These are phyloP conservation scores for Boletus tomentosulus DNA, from an alignment of 768 basidiomycete species.

Conservation along the genomic window DNA sequence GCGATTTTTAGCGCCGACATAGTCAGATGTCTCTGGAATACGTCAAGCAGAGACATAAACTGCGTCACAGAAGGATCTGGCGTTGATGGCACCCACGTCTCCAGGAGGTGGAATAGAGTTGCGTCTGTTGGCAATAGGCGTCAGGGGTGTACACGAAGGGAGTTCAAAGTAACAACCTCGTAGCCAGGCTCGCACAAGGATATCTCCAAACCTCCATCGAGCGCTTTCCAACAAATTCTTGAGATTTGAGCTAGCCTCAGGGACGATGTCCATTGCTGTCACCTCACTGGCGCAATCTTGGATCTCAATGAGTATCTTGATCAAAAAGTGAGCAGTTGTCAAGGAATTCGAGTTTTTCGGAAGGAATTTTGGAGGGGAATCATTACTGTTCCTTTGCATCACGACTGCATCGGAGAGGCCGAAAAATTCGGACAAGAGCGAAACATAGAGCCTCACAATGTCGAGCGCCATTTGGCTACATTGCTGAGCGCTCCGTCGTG, in stretches of 20 bases:
- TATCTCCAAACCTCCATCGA: slow-evolving; percentile 85
- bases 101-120: slow-evolving; percentile 74
- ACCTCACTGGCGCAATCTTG: slow-evolving; percentile 84
- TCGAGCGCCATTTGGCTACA: slow-evolving; percentile 86
- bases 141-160: slow-evolving; percentile 2
- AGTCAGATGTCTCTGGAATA: slow-evolving; percentile 76
- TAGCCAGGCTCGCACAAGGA: slow-evolving; percentile 74
- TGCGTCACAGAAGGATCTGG: slow-evolving; percentile 63
- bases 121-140: slow-evolving; percentile 55
- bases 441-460: slow-evolving; percentile 80
- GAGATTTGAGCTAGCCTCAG: slow-evolving; percentile 64
- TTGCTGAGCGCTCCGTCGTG: slow-evolving; percentile 77
- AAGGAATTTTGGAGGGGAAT: slow-evolving; percentile 47
- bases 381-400: slow-evolving; percentile 42
- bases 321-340: slow-evolving; percentile 76
- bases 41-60: slow-evolving; percentile 72
- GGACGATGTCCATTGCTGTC: slow-evolving; percentile 71
- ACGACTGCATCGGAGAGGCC: slow-evolving; percentile 74
- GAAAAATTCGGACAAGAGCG: slow-evolving; percentile 84
- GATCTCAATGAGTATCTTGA: slow-evolving; percentile 78
- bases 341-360: slow-evolving; percentile 78
- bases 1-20: slow-evolving; percentile 77
- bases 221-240: slow-evolving; percentile 75
- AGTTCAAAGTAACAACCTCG: slow-evolving; percentile 51
- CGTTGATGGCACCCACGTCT: slow-evolving; percentile 74